Evolutionary conservation across 75 land plant genomes (phyloP).

Genomic region (Sequoiadendron giganteum): DNA sequence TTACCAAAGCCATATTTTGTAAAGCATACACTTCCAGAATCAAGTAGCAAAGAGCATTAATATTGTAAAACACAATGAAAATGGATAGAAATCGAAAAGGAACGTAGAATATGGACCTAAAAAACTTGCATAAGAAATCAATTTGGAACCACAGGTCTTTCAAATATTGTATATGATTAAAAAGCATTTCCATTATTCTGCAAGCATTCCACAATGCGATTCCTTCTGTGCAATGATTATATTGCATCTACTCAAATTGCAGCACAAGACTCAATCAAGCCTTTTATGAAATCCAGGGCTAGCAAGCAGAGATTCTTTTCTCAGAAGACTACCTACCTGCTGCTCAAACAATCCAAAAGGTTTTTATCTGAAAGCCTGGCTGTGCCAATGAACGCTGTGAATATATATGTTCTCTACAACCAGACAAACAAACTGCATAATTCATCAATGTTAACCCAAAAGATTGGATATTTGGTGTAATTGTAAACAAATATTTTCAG

Average conservation of each 20-base stretch:
- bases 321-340: conserved; percentile 7
- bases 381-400: neutral
- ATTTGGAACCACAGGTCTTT: neutral
- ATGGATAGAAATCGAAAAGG: neutral
- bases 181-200: neutral
- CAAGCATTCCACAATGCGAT: neutral
- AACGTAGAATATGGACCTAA: neutral
- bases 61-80: neutral
- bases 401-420: neutral
- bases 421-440: conserved; percentile 6
- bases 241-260: conserved; percentile 5
- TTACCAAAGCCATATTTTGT: neutral
- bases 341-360: neutral
- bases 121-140: neutral
- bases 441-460: neutral
- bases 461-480: neutral
- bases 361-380: neutral
- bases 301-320: conserved; percentile 1
- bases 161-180: neutral
- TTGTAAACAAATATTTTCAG: neutral
- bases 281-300: conserved; percentile 3
- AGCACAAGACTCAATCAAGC: conserved; percentile 8
- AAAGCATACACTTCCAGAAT: neutral
- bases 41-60: neutral
- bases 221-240: neutral